A percentile compares a stretch with the other conserved stretches of the same genome.
phyloP scores from a whole-genome alignment of 768 basidiomycete species.

The Neoboletus subvelutipes region DNA sequence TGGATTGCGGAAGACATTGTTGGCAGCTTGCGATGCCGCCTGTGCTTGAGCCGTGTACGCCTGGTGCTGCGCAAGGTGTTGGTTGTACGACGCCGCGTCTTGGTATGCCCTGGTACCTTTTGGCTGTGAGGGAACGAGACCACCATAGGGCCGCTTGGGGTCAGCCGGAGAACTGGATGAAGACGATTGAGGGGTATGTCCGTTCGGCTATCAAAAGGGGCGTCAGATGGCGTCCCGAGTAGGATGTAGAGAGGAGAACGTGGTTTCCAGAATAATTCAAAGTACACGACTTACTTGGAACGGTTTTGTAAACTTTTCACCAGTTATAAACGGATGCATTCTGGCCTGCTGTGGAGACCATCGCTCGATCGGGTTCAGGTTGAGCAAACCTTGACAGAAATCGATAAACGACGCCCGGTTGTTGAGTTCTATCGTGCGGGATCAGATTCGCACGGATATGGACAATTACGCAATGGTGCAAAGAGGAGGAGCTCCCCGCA shows the following conservation, averaged over 20 bases:
- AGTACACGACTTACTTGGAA: conserved; percentile 58
- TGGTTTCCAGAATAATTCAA: background rate
- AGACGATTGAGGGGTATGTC: conserved; percentile 33
- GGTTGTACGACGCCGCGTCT: conserved; percentile 92
- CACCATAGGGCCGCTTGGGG: conserved; percentile 90
- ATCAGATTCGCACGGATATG: conserved; percentile 19
- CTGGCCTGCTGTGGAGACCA: conserved; percentile 98
- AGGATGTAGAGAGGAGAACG: background rate
- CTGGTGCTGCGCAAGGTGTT: conserved; percentile 93
- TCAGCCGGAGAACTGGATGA: conserved; percentile 44
- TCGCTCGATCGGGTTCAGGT: conserved; percentile 90
- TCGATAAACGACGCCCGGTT: conserved; percentile 95
- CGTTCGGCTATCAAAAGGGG: conserved; percentile 48
- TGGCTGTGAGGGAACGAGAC: conserved; percentile 85
- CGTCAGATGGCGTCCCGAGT: conserved; percentile 9
- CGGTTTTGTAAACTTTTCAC: conserved; percentile 90
- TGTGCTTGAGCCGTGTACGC: conserved; percentile 87
- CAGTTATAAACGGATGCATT: conserved; percentile 96
- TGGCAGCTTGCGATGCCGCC: conserved; percentile 68
- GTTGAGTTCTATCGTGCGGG: conserved; percentile 68
- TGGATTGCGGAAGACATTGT: conserved; percentile 71
- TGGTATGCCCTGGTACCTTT: conserved; percentile 84
- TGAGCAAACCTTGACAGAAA: conserved; percentile 91
- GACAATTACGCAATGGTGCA: conserved; percentile 6
- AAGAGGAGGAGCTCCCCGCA: background rate